Conservation (phyloP, 768 basidiomycete species). For the Russula brevipes region DNA sequence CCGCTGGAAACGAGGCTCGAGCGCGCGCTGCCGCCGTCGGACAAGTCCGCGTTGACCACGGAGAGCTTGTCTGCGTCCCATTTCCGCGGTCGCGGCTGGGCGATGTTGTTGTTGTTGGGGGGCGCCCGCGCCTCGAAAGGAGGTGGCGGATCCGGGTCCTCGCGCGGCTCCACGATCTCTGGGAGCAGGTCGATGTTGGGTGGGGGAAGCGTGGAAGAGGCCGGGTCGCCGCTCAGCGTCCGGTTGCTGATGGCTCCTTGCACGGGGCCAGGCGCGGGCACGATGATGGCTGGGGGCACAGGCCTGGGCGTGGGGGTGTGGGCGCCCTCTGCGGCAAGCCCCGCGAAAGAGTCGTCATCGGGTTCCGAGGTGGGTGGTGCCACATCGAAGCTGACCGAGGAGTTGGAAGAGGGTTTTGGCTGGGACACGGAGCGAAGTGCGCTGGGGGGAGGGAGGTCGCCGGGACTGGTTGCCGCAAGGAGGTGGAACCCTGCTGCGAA, state of each 20-base stretch:
- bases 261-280: neutral
- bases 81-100: slow-evolving; percentile 1
- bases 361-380: slow-evolving; percentile 14
- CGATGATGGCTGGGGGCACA: slow-evolving; percentile 20
- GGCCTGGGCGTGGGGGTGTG: slow-evolving; percentile 13
- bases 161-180: slow-evolving; percentile 21
- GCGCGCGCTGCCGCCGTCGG: slow-evolving; percentile 17
- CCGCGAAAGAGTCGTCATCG: slow-evolving; percentile 15
- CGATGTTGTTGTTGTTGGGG: neutral
- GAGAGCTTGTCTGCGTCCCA: slow-evolving; percentile 17
- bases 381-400: slow-evolving; percentile 25
- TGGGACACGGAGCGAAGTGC: slow-evolving; percentile 14
- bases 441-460: slow-evolving; percentile 22
- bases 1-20: slow-evolving; percentile 31
- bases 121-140: slow-evolving; percentile 10
- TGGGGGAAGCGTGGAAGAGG: slow-evolving; percentile 15
- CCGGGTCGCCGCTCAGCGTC: neutral
- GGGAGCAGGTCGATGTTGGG: slow-evolving; percentile 20
- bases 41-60: slow-evolving; percentile 13
- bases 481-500: neutral
- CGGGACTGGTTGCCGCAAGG: slow-evolving; percentile 14
- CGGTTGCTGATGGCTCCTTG: neutral
- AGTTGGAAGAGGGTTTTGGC: slow-evolving; percentile 19
- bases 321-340: neutral
- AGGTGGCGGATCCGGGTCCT: slow-evolving; percentile 18